Base-by-base conservation (phyloP, 192 early-diverging fungal species). In the Irineochytrium annulatum region DNA sequence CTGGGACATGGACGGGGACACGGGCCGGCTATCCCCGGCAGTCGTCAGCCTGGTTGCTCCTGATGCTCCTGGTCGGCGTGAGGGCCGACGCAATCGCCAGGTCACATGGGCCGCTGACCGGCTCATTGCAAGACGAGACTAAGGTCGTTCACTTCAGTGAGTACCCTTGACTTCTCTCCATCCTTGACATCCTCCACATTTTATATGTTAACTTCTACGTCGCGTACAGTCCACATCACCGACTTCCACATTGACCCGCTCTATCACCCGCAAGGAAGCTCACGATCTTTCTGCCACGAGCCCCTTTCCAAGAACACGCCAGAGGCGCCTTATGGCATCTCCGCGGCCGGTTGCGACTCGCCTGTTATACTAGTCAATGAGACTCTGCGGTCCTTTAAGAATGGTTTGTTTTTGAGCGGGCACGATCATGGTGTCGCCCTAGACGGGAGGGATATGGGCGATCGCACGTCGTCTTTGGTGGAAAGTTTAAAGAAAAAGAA, bases 201-300 rank as follows among this genome's bases (percentile, higher is more conserved):
- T 41, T 41, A n/a, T n/a, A 41, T 41, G 37, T 8, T 13, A 41
- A n/a, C 11, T 13, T n/a, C 37, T 8, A 41, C 37, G n/a, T 41
- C 37, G 8, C n/a, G 37, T 30, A 16, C 34, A 65, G 63, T 67
- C n/a, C 65, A 67, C 26, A 37, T 60, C 6, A 67, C 65, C 1
- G 65, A 67, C 57, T 24, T 67, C 1, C 65, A 67, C 41, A 22
- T 67, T 16, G 65, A 67, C 46, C 65, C 65, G 3, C 37, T 60
- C 30, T 67, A 34, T 51, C 5, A 19, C 34, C 24, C 46, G n/a
- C 3, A 13, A 4, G 57, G 49, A 3, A 19, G 17, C 28, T 27
- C 52, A 1, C 5, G 13, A 13, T 8, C 5, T 5, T 60, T 54
- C 27, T 67, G 65, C 39, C 65, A 67, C 54, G 19, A 65, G 19